These are phyloP conservation scores for Corymbia calophylla DNA, from an alignment of 441 rosid species.

Conservation along the genomic window DNA sequence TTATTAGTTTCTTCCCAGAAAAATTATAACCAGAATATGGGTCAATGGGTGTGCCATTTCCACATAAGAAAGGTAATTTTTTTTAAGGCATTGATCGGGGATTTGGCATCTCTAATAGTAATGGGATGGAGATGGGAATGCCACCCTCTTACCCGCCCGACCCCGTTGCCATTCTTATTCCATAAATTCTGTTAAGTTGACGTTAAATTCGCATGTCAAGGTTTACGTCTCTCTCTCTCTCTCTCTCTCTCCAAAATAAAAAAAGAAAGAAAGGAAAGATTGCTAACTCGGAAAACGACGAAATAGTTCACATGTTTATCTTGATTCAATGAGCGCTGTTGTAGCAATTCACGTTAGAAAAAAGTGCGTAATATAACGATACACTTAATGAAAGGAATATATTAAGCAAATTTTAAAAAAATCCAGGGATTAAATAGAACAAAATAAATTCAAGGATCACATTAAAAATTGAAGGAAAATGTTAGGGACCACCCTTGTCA, in stretches of 20 bases:
- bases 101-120: background rate
- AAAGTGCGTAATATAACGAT: too few species aligned
- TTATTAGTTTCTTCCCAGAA: constrained; percentile 54
- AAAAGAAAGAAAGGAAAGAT: background rate
- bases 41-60: constrained; percentile 93
- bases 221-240: too few species aligned
- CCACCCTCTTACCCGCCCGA: background rate
- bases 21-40: constrained; percentile 16
- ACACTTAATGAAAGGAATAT: too few species aligned
- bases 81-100: background rate
- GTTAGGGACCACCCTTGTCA: background rate
- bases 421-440: too few species aligned
- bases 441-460: too few species aligned
- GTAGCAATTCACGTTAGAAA: too few species aligned
- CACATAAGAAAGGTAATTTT: constrained; percentile 54
- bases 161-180: background rate
- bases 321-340: too few species aligned
- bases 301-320: too few species aligned
- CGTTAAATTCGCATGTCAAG: background rate
- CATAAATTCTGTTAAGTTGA: background rate
- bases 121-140: background rate
- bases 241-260: background rate
- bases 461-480: background rate
- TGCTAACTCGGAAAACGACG: background rate
- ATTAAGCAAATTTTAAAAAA: accelerated